These are phyloP conservation scores for Aquilaria sinensis DNA, from an alignment of 345 rosid species.

Conservation along the genomic window DNA sequence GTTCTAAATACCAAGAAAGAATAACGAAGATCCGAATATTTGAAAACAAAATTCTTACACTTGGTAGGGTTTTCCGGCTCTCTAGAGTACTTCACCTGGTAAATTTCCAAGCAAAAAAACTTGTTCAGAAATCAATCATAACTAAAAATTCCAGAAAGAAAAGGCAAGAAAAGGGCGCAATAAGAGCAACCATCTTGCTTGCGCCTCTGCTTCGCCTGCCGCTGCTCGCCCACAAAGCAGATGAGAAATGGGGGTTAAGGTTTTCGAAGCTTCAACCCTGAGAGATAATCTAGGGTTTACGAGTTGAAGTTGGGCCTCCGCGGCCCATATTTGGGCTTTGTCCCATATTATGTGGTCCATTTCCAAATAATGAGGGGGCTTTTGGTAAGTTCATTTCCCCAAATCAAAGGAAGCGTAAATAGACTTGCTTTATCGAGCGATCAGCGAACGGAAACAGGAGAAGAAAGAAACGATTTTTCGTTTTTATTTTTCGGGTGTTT, in stretches of 20 bases:
- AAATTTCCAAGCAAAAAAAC: constrained; percentile 5
- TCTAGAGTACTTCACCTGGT: constrained; percentile 67
- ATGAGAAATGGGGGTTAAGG: neutral
- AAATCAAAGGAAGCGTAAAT: neutral
- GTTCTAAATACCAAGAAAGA: neutral
- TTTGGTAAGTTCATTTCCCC: neutral
- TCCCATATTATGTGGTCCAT: too few relatives aligned
- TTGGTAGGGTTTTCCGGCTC: constrained; percentile 77
- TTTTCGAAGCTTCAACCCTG: neutral
- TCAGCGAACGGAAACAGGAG: neutral
- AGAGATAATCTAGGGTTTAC: constrained; percentile 11
- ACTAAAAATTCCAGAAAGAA: neutral
- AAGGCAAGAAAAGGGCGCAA: neutral
- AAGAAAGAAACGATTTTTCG: neutral
- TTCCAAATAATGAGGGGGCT: constrained; percentile 3
- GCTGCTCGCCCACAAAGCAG: neutral
- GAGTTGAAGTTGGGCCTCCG: neutral
- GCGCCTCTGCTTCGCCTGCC: constrained; percentile 6
- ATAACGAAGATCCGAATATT: neutral
- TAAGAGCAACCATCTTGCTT: constrained; percentile 15
- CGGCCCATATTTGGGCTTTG: neutral
- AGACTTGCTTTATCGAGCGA: neutral
- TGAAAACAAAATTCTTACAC: constrained; percentile 30
- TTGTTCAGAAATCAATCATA: neutral
- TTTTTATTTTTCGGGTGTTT: too few relatives aligned